Base-by-base conservation (phyloP, 805 yeast genomes). In the Candida ponderosae region DNA sequence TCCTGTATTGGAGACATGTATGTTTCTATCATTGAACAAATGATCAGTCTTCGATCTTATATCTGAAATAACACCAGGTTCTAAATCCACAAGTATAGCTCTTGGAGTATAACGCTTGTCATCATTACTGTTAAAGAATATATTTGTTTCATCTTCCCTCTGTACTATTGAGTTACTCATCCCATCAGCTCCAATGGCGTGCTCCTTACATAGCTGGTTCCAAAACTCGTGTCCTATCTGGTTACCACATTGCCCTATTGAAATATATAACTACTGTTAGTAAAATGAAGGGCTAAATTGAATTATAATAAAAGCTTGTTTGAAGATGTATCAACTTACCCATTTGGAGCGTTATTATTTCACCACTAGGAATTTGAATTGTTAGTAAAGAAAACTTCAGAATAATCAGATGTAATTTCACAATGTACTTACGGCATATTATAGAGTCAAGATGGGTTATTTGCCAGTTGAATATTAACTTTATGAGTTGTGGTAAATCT, bases 191-290 rank as follows among this genome's bases (percentile, higher is more conserved):
- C 53, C 63, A 18, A 90, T 80, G 0, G 94, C 95, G 53, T 90
- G 98, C 51, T 90, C 97, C 21, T 67, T 60, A 31, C 95, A 84
- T 38, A 90, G 59, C 56, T 86, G 96, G 33, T 77, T 70, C 98
- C 98, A 93, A 58, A 89, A 90, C 57, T 83, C 82, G 39, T 84
- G 76, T 19, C 97, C 97, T 1, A 90, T 80, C 56, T 90, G 97
- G 60, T 93, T 93, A 40, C 98, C 98, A 65, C 98, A 93, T 62
- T 93, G 98, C 19, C 96, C 95, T 50, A 36, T 21, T 13, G 5
- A 15, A 4, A 9, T 7, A 18, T 24, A 17, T 31, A 17, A 16
- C 14, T 18, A 52, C 39, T 38, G 26, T 13, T 10, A 5, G 7
- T 4, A 10, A 11, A 16, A 8, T 10, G 14, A 7, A 14, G 7